Percentiles rank a stretch among this genome's conserved stretches.
phyloP scores from a whole-genome alignment of 1,284 basidiomycete species.

The Thecaphora thlaspeos region DNA sequence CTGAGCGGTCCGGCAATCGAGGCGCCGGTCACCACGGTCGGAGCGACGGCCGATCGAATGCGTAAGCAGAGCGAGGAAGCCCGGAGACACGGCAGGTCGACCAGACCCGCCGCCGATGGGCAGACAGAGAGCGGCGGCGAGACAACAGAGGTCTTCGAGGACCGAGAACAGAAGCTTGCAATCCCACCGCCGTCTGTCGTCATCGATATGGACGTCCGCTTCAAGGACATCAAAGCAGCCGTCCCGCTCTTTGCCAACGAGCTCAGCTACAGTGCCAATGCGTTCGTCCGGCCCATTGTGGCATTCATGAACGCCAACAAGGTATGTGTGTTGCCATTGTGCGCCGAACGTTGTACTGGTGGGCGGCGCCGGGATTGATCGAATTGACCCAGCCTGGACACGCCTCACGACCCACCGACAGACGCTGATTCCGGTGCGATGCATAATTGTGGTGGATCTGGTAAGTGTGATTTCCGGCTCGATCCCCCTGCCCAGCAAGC shows the following conservation, averaged over 20 bases:
- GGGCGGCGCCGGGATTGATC: no score
- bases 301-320: constrained; percentile 73
- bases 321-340: no score
- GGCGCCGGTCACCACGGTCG: constrained; percentile 64
- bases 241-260: constrained; percentile 66
- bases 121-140: constrained; percentile 1
- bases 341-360: no score
- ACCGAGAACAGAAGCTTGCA: constrained; percentile 14
- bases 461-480: no score
- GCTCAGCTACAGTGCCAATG: constrained; percentile 86
- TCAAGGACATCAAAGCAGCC: constrained; percentile 92
- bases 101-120: constrained; percentile 4
- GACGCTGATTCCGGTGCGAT: constrained; percentile 52
- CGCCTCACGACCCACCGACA: not conserved
- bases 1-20: constrained; percentile 82
- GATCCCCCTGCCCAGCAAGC: no score
- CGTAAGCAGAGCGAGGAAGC: constrained; percentile 41
- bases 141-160: constrained; percentile 9
- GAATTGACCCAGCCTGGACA: no score
- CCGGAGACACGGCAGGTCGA: constrained; percentile 14
- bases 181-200: constrained; percentile 61
- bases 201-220: constrained; percentile 90
- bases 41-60: constrained; percentile 44
- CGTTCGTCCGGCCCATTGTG: constrained; percentile 93
- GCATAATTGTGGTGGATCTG: constrained; percentile 55